Base-by-base conservation (phyloP, 148 eudicot genomes). In the Camellia granthamiana region DNA sequence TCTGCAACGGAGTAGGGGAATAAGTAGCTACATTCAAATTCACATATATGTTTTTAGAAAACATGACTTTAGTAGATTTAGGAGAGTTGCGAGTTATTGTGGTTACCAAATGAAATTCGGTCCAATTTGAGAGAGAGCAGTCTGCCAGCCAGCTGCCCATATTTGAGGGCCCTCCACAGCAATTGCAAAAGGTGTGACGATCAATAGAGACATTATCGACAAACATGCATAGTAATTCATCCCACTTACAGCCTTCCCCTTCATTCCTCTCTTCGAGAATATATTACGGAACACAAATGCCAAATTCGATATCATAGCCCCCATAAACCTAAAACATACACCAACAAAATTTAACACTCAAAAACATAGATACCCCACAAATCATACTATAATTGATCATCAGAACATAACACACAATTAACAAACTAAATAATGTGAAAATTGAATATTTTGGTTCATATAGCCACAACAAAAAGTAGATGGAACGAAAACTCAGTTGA, bases 141-240 rank as follows among this genome's bases (percentile, higher is more conserved):
- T 80, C 66, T 89, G 87, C 94, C 94, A 91, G 55, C 94, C 94
- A 78, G 81, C 89, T 44, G 92, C 92, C 94, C 94, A 91, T 43
- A 88, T 81, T 78, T 88, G 90, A 38, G 94, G 92, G 63, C 94
- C 92, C 88, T 91, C 94, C 44, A 91, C 84, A 47, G 89, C 94
- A 77, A 91, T 84, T 62, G 94, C 89, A 65, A 91, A 91, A 42
- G 94, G 94, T 18, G 94, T 89, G 69, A 91, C 88, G 60, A 91
- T 65, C 84, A 88, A 59, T 8, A 91, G 86, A 58, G 94, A 91
- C 80, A 91, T 3, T 81, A 91, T 91, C 13, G 94, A 91, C 64
- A 91, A 84, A 66, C 94, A 91, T 54, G 92, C 94, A 70, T 91
- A 91, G 90, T 91, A 91, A 81, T 91, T 91, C 94, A 91, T 89